Conservation (phyloP, 1,284 basidiomycete genomes). For the Melampsora abietis-canadensis region DNA sequence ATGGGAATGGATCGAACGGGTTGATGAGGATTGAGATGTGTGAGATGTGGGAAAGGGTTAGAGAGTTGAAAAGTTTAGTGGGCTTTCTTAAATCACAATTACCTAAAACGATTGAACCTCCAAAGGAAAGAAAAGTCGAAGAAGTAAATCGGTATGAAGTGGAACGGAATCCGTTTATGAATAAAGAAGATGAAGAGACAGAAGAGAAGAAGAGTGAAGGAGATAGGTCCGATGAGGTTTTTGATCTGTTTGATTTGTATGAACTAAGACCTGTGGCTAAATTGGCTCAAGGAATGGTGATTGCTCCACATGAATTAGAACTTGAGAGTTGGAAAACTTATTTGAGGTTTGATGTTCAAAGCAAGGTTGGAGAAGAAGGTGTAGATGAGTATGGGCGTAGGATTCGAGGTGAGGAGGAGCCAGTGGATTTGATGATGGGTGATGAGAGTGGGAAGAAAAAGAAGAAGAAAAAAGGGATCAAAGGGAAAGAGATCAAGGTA, state of each 20-base stretch:
- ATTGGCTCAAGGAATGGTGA: constrained; percentile 74
- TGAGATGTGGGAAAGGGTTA: constrained; percentile 29
- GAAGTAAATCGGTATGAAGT: constrained; percentile 18
- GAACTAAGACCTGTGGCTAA: constrained; percentile 80
- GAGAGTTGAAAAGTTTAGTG: constrained; percentile 23
- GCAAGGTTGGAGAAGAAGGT: constrained; percentile 46
- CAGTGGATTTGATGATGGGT: constrained; percentile 44
- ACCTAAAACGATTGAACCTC: constrained; percentile 10
- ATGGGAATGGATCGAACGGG: constrained; percentile 8
- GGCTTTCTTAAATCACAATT: constrained; percentile 13
- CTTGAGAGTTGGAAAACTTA: constrained; percentile 76
- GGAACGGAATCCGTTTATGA: constrained; percentile 29
- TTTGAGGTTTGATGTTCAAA: constrained; percentile 51
- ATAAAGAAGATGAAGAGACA: constrained; percentile 11
- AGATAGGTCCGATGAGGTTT: constrained; percentile 74
- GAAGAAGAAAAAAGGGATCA: not conserved
- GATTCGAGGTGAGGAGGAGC: constrained; percentile 46
- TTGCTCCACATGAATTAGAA: constrained; percentile 76
- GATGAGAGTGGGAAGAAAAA: constrained; percentile 50
- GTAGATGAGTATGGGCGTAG: constrained; percentile 52
- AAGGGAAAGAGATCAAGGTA: not conserved
- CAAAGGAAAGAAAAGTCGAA: constrained; percentile 16
- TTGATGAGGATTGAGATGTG: constrained; percentile 24
- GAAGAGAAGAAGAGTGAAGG: constrained; percentile 3
- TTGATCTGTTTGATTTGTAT: constrained; percentile 73